Evolutionary conservation across 2,329 filamentous ascomycete species (phyloP).

Genomic region (Rhinocladiella mackenziei): DNA sequence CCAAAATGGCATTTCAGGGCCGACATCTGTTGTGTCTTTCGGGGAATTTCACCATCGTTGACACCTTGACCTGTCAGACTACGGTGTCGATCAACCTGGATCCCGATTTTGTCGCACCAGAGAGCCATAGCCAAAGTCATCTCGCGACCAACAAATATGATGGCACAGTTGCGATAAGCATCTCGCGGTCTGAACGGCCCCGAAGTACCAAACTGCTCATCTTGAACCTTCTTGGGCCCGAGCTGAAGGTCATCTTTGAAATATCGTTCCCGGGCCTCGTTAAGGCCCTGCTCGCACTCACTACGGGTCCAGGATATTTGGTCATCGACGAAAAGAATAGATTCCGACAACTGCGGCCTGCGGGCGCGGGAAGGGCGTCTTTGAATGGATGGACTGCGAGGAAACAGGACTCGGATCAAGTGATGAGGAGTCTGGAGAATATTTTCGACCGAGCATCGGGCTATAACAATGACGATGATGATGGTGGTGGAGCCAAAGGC

Average conservation of each 20-base stretch:
- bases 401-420: slow-evolving; percentile 10
- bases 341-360: slow-evolving; percentile 3
- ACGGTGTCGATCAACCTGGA: slow-evolving; percentile 13
- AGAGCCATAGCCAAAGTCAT: slow-evolving; percentile 7
- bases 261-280: slow-evolving; percentile 8
- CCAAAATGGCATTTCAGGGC: slow-evolving; percentile 66
- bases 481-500: background rate
- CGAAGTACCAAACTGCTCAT: slow-evolving; percentile 12
- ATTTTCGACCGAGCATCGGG: slow-evolving; percentile 14
- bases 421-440: slow-evolving; percentile 19
- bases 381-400: background rate
- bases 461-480: background rate
- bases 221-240: slow-evolving; percentile 2
- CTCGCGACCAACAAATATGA: slow-evolving; percentile 22
- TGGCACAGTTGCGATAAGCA: slow-evolving; percentile 20
- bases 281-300: slow-evolving; percentile 15
- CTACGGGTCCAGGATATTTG: slow-evolving; percentile 19
- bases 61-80: slow-evolving; percentile 58
- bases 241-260: slow-evolving; percentile 10
- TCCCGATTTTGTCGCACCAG: slow-evolving; percentile 7
- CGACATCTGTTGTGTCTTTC: slow-evolving; percentile 73
- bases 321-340: slow-evolving; percentile 20
- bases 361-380: background rate
- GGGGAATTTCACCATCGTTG: slow-evolving; percentile 70
- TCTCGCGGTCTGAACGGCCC: slow-evolving; percentile 7